Conservation (phyloP, 129 eudicot species). For the Apium graveolens region DNA sequence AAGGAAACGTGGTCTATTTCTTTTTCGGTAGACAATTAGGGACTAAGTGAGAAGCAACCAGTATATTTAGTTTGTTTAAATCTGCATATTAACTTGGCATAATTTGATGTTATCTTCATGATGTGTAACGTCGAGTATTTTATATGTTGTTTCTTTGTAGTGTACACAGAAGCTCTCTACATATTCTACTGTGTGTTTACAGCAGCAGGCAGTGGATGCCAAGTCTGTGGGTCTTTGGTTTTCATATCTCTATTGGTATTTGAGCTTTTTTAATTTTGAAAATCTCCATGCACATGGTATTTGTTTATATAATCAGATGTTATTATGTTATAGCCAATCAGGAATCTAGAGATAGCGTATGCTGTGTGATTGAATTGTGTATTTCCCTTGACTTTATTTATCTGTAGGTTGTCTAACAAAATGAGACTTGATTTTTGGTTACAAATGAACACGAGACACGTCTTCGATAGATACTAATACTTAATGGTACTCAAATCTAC, state of each 20-base stretch:
- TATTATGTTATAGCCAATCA: not conserved
- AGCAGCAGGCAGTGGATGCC: not conserved
- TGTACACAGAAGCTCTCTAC: not conserved
- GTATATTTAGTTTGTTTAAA: not conserved
- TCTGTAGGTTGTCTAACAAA: not conserved
- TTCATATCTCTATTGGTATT: not conserved
- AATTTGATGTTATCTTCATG: not conserved
- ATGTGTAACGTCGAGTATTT: too few species aligned
- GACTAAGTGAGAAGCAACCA: not conserved
- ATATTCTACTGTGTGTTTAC: not conserved
- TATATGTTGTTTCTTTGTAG: not conserved
- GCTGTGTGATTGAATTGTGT: not conserved
- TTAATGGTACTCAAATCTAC: not conserved
- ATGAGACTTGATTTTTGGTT: not conserved
- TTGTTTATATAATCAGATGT: constrained; percentile 4
- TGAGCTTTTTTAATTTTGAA: constrained; percentile 1
- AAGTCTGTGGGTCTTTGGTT: constrained; percentile 1
- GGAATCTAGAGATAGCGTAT: not conserved
- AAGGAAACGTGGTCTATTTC: not conserved
- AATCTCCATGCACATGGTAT: not conserved
- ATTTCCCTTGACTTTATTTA: not conserved
- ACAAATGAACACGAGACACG: not conserved
- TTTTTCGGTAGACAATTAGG: not conserved
- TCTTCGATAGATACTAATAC: not conserved
- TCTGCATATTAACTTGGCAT: not conserved